Percentiles rank a stretch among this genome's conserved stretches.
Evolutionary conservation across 495 filamentous ascomycete genomes (phyloP).

Genomic region (Thermothielavioides terrestris): DNA sequence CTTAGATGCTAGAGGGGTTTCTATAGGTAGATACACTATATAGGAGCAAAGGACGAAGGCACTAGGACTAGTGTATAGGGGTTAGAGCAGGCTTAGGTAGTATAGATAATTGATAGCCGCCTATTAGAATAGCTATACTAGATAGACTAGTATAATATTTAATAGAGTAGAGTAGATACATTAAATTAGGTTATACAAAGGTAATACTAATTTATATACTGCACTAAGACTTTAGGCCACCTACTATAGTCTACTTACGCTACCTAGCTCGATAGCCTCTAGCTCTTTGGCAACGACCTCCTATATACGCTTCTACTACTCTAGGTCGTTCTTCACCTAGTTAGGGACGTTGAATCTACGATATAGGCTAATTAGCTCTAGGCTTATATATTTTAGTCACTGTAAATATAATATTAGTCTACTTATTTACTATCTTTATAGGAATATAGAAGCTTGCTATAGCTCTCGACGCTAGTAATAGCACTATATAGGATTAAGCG

Average conservation of each 20-base stretch:
- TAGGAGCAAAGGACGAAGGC: background rate
- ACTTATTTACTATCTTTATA: slow-evolving; percentile 10
- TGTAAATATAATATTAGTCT: background rate
- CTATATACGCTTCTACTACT: slow-evolving; percentile 7
- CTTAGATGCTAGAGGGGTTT: background rate
- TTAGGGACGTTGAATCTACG: slow-evolving; percentile 4
- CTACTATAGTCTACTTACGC: background rate
- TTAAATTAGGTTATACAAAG: background rate
- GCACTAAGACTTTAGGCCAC: too few species aligned
- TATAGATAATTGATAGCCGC: background rate
- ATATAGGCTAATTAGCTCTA: background rate
- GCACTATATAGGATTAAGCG: slow-evolving; percentile 33
- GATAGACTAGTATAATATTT: too few species aligned
- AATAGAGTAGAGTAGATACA: background rate
- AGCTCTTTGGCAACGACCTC: slow-evolving; percentile 5
- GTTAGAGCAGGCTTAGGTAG: background rate
- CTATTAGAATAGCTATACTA: too few species aligned
- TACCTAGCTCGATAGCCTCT: background rate
- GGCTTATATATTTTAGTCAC: background rate
- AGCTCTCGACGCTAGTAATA: slow-evolving; percentile 25
- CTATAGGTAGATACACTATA: background rate
- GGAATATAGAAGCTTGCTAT: slow-evolving; percentile 11
- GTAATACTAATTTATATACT: too few species aligned
- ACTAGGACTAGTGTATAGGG: background rate
- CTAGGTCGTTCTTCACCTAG: slow-evolving; percentile 9